Conservation (phyloP, 345 rosid species). For the Ceriops tagal region DNA sequence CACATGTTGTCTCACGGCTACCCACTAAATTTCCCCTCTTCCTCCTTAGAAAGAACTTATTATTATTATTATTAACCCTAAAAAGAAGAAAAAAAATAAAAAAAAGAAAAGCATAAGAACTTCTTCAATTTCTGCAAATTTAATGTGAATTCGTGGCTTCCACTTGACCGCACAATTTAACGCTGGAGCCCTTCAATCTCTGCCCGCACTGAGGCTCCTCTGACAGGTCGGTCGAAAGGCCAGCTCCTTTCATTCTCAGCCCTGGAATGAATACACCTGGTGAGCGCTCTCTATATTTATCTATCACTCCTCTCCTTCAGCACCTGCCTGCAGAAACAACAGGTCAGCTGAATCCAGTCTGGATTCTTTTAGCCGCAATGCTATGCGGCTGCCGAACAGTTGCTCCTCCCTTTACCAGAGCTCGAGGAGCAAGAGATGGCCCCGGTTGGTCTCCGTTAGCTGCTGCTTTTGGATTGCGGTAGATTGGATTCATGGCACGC, state of each 20-base stretch:
- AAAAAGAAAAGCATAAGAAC: too few species aligned
- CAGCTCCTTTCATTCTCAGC: slow-evolving; percentile 88
- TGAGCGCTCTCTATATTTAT: slow-evolving; percentile 46
- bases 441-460: slow-evolving; percentile 58
- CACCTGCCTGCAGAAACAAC: slow-evolving; percentile 64
- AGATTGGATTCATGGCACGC: slow-evolving; percentile 29
- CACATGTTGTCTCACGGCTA: too few species aligned
- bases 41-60: too few species aligned
- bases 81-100: too few species aligned
- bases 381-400: slow-evolving; percentile 38
- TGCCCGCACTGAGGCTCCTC: slow-evolving; percentile 74
- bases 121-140: too few species aligned
- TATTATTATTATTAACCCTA: too few species aligned
- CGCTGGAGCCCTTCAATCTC: slow-evolving; percentile 89
- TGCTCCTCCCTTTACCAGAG: slow-evolving; percentile 92
- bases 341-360: slow-evolving; percentile 54
- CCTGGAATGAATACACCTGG: slow-evolving; percentile 71
- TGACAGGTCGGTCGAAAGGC: slow-evolving; percentile 70
- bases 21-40: too few species aligned
- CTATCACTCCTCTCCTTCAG: slow-evolving; percentile 64
- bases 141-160: slow-evolving; percentile 55
- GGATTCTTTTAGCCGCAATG: slow-evolving; percentile 48
- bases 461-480: slow-evolving; percentile 83
- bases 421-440: slow-evolving; percentile 76
- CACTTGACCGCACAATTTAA: slow-evolving; percentile 60